Conservation (phyloP, 1,284 basidiomycete species). For the Rhodotorula sp. region DNA sequence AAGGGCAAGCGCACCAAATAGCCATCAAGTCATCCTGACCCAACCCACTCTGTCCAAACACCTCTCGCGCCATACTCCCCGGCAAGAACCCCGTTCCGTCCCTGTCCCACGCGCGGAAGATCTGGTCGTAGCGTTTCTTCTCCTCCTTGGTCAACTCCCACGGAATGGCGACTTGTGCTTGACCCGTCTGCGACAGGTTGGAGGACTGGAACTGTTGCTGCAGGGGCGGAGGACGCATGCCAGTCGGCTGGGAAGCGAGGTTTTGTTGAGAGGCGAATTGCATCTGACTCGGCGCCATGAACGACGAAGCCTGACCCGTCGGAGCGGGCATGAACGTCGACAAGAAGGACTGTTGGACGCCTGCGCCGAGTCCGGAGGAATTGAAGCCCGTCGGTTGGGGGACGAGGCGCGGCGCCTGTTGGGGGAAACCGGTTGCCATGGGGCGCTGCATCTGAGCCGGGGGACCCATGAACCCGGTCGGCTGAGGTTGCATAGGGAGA, state of each 20-base stretch:
- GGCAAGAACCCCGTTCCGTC: conserved; percentile 79
- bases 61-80: conserved; percentile 75
- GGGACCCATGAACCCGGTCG: conserved; percentile 34
- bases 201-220: conserved; percentile 75
- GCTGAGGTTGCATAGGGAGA: conserved; percentile 5
- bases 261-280: conserved; percentile 14
- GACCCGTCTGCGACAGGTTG: conserved; percentile 67
- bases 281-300: conserved; percentile 46
- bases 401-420: conserved; percentile 55
- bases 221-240: conserved; percentile 46
- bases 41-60: conserved; percentile 92
- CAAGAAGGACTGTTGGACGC: conserved; percentile 80
- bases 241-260: conserved; percentile 13
- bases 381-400: conserved; percentile 74
- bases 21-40: conserved; percentile 85
- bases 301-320: conserved; percentile 12
- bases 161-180: conserved; percentile 70
- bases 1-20: conserved; percentile 92
- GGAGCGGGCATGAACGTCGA: conserved; percentile 53
- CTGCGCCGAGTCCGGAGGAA: conserved; percentile 53
- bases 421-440: conserved; percentile 32
- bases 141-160: conserved; percentile 88
- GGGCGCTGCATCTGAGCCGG: conserved; percentile 28
- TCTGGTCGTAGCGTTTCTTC: conserved; percentile 94
- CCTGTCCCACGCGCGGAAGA: conserved; percentile 94